Conservation (phyloP, 2,329 filamentous ascomycete species). For the Blumeriella jaapii region DNA sequence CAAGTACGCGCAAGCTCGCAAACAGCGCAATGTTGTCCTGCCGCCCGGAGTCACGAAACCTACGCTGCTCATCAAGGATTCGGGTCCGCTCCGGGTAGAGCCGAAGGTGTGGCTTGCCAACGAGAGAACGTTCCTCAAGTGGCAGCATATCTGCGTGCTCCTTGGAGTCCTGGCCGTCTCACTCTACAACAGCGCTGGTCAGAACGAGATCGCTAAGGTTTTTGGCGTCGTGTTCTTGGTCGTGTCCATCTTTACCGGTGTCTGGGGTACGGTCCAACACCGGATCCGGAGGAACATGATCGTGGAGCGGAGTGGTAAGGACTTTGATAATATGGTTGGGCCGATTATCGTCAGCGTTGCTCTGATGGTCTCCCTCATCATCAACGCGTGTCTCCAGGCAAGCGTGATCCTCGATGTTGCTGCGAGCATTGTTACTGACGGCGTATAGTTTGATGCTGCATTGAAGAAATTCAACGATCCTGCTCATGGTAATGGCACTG, state of each 20-base stretch:
- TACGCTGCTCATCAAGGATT: slow-evolving; percentile 84
- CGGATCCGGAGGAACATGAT: slow-evolving; percentile 69
- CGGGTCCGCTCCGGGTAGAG: slow-evolving; percentile 83
- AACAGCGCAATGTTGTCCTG: slow-evolving; percentile 42
- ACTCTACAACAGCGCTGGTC: slow-evolving; percentile 77
- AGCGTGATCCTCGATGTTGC: not conserved
- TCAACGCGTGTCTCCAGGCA: slow-evolving; percentile 43
- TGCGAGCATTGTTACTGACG: slow-evolving; percentile 6
- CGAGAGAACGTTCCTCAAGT: slow-evolving; percentile 96
- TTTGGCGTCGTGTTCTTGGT: slow-evolving; percentile 76
- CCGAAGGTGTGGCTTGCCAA: slow-evolving; percentile 98
- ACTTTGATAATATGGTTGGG: slow-evolving; percentile 83
- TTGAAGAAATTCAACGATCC: slow-evolving; percentile 11
- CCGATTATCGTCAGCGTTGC: slow-evolving; percentile 75
- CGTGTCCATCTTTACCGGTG: slow-evolving; percentile 72
- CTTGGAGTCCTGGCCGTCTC: slow-evolving; percentile 75
- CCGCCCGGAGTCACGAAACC: slow-evolving; percentile 86
- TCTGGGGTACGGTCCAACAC: slow-evolving; percentile 83
- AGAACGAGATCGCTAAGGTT: slow-evolving; percentile 61
- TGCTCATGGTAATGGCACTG: slow-evolving; percentile 3
- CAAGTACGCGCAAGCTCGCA: slow-evolving; percentile 56
- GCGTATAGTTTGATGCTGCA: slow-evolving; percentile 18
- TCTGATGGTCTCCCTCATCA: slow-evolving; percentile 62
- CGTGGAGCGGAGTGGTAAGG: slow-evolving; percentile 71
- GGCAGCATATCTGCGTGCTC: slow-evolving; percentile 89